Base-by-base conservation (phyloP, 495 filamentous ascomycete species). In the Aspergillus haitiensis region DNA sequence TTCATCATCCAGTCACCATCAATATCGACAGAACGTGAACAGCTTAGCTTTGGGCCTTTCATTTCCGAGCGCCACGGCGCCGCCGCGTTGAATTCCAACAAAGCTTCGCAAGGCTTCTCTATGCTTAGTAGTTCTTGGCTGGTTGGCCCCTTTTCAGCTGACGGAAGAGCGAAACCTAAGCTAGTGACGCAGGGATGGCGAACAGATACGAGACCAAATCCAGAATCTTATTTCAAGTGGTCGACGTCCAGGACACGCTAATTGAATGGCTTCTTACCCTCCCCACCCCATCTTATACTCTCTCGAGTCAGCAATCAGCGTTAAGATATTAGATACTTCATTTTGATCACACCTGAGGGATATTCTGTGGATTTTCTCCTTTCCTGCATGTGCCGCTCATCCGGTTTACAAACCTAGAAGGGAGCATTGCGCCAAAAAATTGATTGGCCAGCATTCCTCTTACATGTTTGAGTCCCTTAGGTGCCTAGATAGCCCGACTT, bases 91-190 rank as follows among this genome's bases (percentile, higher is more conserved):
- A 27, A 40, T 40, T 55, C 45, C 52, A 27, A 31, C 37, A 34
- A 55, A 33, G 51, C 50, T 52, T 52, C 8, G 13, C 27, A 47
- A 12, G 47, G 54, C 55, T 57, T 57, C 46, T 46, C 55, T 10
- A 36, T 35, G 5, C 55, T 58, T 58, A 48, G 55, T 47, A 31
- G 44, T 51, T 11, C 48, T 51, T 51, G 15, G 11, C 35, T 1
- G 21, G 9, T 47, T 21, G 34, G 32, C 47, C 55, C 55, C 47
- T 40, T 3, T 33, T 39, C 47, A n/a, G 32, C 27, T 35, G 16
- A 37, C 31, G 3, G 33, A 18, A 6, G n/a, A 15, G 5, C n/a
- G n/a, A 21, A 47, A 47, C n/a, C 9, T 4, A 57, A 36, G 5
- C 27, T 34, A 34, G 31, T 21, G 47, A 33, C 42, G 55, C 35